Evolutionary conservation across 2,329 filamentous ascomycete genomes (phyloP), one percentile per base, ranked within the genome.

Genomic region (Microthyrium microscopicum): DNA sequence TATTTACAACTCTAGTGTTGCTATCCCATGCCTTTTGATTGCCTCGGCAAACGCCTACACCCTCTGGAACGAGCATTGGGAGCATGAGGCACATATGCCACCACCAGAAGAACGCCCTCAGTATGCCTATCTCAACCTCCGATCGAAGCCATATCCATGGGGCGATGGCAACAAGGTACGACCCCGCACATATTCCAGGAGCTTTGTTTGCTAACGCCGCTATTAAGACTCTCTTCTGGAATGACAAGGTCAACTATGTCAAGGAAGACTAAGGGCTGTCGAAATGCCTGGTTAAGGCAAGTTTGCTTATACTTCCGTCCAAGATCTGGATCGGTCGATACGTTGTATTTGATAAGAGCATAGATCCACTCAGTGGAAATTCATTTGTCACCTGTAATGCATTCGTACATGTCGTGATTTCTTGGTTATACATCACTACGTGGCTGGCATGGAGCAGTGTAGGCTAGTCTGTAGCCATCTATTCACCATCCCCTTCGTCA

Each of bases 101-200:
- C 80, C 89, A 44, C 67, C 87, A 46, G 83, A 92, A 67, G 89
- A 98, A 65, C 78, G 81, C 53, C 62, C 70, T 50, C 82, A 95
- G 67, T 98, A 95, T 63, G 65, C 84, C 39, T 98, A 92, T 74
- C 82, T 92, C 73, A 98, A 98, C 70, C 80, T 98, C 59, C 80
- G 89, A 56, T 71, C 73, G 57, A 94, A 89, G 77, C 94, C 93
- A 73, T 98, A 62, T 69, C 75, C 73, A 52, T 98, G 80, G 80
- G 85, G 87, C 45, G 68, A 95, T 54, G 89, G 89, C 54, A 89
- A 98, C 66, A 89, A 95, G 80, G 80, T 83, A 44, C 16, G 18
- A 19, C 16, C 12, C 17, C 21, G 27, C 9, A 9, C 11, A 8
- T 9, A 12, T 32, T 20, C 6, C 11, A n/a, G 13, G 16, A 39